phyloP scores from a whole-genome alignment of 164 flowering plant genomes.

The Chimonanthus praecox region DNA sequence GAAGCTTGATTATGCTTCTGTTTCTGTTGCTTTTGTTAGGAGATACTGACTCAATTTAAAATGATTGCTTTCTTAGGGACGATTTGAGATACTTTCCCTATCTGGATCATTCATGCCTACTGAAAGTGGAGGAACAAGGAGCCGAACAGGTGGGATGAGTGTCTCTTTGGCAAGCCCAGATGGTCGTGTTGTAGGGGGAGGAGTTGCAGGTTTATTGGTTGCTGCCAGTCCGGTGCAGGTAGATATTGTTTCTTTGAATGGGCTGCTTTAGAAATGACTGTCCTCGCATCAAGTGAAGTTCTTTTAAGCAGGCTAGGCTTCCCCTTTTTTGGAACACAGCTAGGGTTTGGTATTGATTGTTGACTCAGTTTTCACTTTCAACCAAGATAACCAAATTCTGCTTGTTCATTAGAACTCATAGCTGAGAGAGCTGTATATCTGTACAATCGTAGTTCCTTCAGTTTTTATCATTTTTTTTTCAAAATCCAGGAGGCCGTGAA shows the following conservation, averaged over 20 bases:
- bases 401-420: neutral
- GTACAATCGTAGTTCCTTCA: too few relatives aligned
- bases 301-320: neutral
- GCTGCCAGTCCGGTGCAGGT: constrained; percentile 99
- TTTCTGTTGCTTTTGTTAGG: neutral
- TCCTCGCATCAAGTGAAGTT: neutral
- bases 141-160: constrained; percentile 97
- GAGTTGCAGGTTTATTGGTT: constrained; percentile 88
- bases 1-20: neutral
- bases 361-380: too few relatives aligned
- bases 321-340: too few relatives aligned
- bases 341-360: neutral
- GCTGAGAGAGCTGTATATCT: too few relatives aligned
- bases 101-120: constrained; percentile 93
- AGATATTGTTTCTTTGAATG: neutral
- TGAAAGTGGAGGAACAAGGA: constrained; percentile 84
- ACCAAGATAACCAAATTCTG: neutral
- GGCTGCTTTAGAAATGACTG: neutral
- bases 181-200: constrained; percentile 99
- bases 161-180: constrained; percentile 97
- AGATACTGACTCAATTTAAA: constrained; percentile 1
- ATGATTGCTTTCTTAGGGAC: constrained; percentile 55
- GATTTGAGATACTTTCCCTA: constrained; percentile 93
- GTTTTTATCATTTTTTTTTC: too few relatives aligned
- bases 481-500: neutral